Evolutionary conservation across 1,139 yeast genomes (phyloP).

Genomic region (Hyphopichia khmerensis): DNA sequence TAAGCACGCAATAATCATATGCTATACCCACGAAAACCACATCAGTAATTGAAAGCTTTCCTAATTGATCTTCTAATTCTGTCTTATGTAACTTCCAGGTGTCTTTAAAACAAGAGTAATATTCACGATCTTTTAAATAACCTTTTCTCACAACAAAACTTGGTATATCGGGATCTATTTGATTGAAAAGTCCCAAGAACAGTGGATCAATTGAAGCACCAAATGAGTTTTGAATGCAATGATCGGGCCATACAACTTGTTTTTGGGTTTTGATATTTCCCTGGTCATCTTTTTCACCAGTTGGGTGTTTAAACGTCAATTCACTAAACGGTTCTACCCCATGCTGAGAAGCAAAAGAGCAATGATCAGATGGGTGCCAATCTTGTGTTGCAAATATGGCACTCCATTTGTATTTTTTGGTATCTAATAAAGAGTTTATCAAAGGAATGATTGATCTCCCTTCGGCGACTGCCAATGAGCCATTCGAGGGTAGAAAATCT

Average conservation of each 20-base stretch:
- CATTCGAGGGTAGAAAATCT: slow-evolving; percentile 78
- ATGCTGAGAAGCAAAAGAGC: slow-evolving; percentile 79
- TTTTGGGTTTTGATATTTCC: slow-evolving; percentile 24
- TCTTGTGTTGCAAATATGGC: slow-evolving; percentile 75
- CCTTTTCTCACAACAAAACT: slow-evolving; percentile 65
- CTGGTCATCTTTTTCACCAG: slow-evolving; percentile 26
- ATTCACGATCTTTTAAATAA: slow-evolving; percentile 67
- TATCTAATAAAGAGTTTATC: slow-evolving; percentile 43
- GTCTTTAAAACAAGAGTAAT: slow-evolving; percentile 87
- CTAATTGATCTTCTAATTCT: slow-evolving; percentile 53
- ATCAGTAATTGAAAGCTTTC: slow-evolving; percentile 45
- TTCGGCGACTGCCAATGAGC: slow-evolving; percentile 67
- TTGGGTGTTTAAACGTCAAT: slow-evolving; percentile 54
- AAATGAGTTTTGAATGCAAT: slow-evolving; percentile 68
- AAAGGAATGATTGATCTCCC: slow-evolving; percentile 62
- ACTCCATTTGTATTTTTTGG: slow-evolving; percentile 49
- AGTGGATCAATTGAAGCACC: slow-evolving; percentile 67
- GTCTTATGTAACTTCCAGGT: slow-evolving; percentile 74
- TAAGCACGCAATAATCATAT: slow-evolving; percentile 77
- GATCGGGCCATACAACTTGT: slow-evolving; percentile 85
- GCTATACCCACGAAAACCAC: slow-evolving; percentile 83
- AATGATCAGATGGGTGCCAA: slow-evolving; percentile 83
- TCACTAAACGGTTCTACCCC: slow-evolving; percentile 52
- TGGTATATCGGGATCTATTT: slow-evolving; percentile 22
- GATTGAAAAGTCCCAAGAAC: slow-evolving; percentile 25